A percentile compares a stretch with the other conserved stretches of the same genome.
Conservation (phyloP, 306 rosid species). For the Dalbergia oliveri region DNA sequence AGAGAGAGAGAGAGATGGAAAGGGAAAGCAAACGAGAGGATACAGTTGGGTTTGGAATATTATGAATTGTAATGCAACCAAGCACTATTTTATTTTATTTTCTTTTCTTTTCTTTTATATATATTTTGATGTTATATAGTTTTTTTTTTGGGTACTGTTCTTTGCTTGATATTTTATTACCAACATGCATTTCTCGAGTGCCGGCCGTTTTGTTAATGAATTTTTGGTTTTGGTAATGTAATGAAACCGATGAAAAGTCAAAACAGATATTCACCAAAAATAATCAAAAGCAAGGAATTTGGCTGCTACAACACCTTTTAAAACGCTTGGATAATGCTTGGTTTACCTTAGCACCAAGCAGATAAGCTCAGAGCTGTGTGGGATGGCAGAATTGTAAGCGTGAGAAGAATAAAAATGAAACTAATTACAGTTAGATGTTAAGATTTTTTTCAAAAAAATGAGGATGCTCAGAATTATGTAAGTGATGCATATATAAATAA, state of each 20-base stretch:
- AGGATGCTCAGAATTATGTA: no score
- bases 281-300: neutral
- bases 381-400: neutral
- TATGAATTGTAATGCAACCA: slow-evolving; percentile 57
- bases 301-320: neutral
- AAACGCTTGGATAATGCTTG: neutral
- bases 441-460: neutral
- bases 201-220: no score
- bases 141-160: neutral
- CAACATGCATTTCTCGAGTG: neutral
- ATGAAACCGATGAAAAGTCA: no score
- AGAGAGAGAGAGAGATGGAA: slow-evolving; percentile 16
- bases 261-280: neutral
- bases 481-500: no score
- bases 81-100: slow-evolving; percentile 2
- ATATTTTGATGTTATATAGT: neutral
- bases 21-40: slow-evolving; percentile 41
- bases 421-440: no score
- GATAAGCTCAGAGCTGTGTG: neutral
- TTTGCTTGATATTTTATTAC: neutral
- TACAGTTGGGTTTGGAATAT: slow-evolving; percentile 76
- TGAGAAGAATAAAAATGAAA: no score
- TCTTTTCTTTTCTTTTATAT: neutral
- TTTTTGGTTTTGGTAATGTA: no score
- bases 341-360: neutral